Conservation (phyloP, 2,329 filamentous ascomycete genomes). For the Penicillium thymicola region DNA sequence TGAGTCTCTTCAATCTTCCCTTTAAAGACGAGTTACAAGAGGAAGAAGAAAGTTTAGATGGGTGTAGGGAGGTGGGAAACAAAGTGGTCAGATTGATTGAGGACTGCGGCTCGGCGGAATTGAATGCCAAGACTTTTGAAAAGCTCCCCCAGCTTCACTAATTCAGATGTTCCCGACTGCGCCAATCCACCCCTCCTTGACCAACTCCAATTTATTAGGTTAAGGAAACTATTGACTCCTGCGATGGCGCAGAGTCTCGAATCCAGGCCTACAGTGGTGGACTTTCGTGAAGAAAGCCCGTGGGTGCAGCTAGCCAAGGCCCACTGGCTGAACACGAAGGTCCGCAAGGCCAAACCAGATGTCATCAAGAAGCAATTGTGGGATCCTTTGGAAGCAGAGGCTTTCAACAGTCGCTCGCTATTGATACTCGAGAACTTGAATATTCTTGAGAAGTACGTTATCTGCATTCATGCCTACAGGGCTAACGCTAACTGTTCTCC, state of each 20-base stretch:
- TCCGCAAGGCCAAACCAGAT: conserved; percentile 73
- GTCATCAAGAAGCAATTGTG: conserved; percentile 84
- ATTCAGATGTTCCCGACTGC: conserved; percentile 28
- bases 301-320: conserved; percentile 71
- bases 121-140: conserved; percentile 25
- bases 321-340: conserved; percentile 76
- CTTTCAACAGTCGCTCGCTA: conserved; percentile 73
- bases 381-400: conserved; percentile 78
- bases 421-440: conserved; percentile 86
- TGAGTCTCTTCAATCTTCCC: background rate
- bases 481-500: conserved; percentile 21
- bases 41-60: conserved; percentile 6
- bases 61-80: background rate
- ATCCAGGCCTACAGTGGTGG: conserved; percentile 42
- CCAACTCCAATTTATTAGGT: conserved; percentile 15
- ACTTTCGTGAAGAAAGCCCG: conserved; percentile 43
- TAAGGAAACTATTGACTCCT: conserved; percentile 41
- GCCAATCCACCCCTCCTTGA: conserved; percentile 25
- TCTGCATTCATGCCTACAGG: conserved; percentile 2
- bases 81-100: conserved; percentile 5
- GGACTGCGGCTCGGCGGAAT: conserved; percentile 33
- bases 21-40: background rate
- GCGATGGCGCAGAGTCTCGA: conserved; percentile 58
- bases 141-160: conserved; percentile 31
- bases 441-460: conserved; percentile 70